These are phyloP conservation scores for Parmales sp. DNA, from an alignment of 108 stramenopile species.

Conservation along the genomic window DNA sequence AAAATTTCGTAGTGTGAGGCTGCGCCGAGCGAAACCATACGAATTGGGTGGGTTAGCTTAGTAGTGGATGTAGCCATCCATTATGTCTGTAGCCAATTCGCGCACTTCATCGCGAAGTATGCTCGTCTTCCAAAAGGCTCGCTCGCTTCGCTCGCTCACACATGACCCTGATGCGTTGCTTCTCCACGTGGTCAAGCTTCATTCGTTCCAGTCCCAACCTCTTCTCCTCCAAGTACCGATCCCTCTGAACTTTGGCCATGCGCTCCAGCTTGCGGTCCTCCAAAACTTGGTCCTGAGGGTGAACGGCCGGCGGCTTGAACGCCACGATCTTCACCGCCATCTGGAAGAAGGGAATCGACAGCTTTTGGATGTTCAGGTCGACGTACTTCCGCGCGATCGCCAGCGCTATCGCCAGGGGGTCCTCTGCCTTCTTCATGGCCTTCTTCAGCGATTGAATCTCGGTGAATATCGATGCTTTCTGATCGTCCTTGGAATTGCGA, in stretches of 20 bases:
- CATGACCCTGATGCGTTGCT: background rate
- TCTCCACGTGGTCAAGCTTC: background rate
- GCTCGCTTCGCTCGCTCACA: too few relatives aligned
- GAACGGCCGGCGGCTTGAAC: background rate
- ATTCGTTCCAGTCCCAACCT: background rate
- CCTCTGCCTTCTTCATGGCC: constrained; percentile 2
- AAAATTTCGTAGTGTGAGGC: constrained; percentile 7
- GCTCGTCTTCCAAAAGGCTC: too few relatives aligned
- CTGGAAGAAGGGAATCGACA: constrained; percentile 3
- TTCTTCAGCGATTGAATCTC: constrained; percentile 6
- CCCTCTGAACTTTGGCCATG: background rate
- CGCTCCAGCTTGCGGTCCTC: background rate
- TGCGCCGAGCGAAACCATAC: too few relatives aligned
- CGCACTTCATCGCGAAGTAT: too few relatives aligned
- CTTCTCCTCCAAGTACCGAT: constrained; percentile 5
- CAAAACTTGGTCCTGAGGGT: background rate
- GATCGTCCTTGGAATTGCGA: background rate
- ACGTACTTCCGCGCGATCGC: background rate
- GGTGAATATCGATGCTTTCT: background rate
- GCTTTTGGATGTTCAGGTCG: background rate
- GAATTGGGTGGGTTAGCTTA: too few relatives aligned
- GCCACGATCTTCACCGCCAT: background rate
- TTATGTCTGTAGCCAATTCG: too few relatives aligned
- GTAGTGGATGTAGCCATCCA: too few relatives aligned
- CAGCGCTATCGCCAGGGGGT: background rate